These are phyloP conservation scores for Eimeria maxima DNA, from an alignment of 169 alveolate genomes.

Conservation along the genomic window DNA sequence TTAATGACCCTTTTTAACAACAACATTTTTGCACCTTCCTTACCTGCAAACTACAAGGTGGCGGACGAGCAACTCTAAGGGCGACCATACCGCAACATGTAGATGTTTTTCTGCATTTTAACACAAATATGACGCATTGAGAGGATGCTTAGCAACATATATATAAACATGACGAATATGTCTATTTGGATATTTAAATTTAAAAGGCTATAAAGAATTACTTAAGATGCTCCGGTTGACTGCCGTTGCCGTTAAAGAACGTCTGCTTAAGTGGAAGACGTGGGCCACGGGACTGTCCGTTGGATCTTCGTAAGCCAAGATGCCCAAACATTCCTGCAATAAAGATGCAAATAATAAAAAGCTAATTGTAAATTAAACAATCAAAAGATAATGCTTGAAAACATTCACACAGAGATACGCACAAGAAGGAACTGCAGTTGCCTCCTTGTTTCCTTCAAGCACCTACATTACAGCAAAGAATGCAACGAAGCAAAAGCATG, in stretches of 20 bases:
- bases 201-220: too few species aligned
- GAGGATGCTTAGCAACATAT: too few species aligned
- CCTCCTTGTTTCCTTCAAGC: too few species aligned
- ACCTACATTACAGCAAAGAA: too few species aligned
- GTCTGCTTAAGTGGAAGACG: constrained; percentile 31
- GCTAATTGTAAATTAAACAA: too few species aligned
- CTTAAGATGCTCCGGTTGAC: background rate
- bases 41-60: constrained; percentile 79
- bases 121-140: too few species aligned
- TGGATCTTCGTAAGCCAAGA: constrained; percentile 2
- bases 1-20: background rate
- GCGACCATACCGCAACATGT: constrained; percentile 66
- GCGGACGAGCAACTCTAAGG: constrained; percentile 70
- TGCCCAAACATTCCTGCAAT: background rate
- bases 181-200: too few species aligned
- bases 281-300: background rate
- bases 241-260: background rate
- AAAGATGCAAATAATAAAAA: background rate
- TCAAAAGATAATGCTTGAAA: background rate
- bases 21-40: background rate
- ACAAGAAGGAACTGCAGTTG: too few species aligned
- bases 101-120: constrained; percentile 21
- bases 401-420: background rate
- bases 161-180: too few species aligned
- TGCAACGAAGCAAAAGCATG: too few species aligned